These are phyloP conservation scores for Plasmodium cynomolgi DNA, from an alignment of 169 alveolate species.

Conservation along the genomic window DNA sequence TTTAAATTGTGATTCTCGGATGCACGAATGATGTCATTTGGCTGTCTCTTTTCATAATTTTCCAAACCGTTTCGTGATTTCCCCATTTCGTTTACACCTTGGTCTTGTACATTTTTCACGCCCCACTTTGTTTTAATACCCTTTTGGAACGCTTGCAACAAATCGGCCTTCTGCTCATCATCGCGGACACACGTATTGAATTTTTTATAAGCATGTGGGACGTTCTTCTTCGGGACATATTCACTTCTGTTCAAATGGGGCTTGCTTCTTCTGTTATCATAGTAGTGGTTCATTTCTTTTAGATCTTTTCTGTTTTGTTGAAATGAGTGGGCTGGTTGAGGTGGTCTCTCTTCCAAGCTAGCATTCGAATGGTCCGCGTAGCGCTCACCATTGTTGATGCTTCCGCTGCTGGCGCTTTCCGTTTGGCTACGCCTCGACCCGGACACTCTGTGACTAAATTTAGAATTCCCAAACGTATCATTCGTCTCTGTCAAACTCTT, in stretches of 20 bases:
- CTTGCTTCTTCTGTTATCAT: background rate
- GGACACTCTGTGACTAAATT: background rate
- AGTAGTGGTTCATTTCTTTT: background rate
- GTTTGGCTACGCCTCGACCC: background rate
- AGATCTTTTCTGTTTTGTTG: background rate
- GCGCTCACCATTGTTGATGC: background rate
- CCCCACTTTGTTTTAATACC: slow-evolving; percentile 20
- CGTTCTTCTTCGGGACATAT: slow-evolving; percentile 9
- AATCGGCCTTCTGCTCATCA: slow-evolving; percentile 23
- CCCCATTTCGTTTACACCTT: background rate
- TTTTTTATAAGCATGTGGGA: slow-evolving; percentile 11
- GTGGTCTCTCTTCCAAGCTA: background rate
- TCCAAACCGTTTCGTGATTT: background rate
- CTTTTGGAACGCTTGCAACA: slow-evolving; percentile 30
- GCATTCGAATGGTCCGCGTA: slow-evolving; percentile 4
- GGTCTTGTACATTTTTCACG: background rate
- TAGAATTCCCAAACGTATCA: slow-evolving; percentile 9
- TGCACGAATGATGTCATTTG: background rate
- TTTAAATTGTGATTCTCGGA: background rate
- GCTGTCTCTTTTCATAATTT: background rate
- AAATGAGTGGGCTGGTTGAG: background rate
- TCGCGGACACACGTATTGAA: slow-evolving; percentile 31
- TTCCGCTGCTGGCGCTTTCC: background rate
- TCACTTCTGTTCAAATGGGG: slow-evolving; percentile 54
- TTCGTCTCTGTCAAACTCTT: background rate